Percentiles rank a stretch among this genome's conserved stretches.
These are phyloP conservation scores for Ustilago vetiveriae DNA, from an alignment of 1,284 basidiomycete species.

Conservation along the genomic window DNA sequence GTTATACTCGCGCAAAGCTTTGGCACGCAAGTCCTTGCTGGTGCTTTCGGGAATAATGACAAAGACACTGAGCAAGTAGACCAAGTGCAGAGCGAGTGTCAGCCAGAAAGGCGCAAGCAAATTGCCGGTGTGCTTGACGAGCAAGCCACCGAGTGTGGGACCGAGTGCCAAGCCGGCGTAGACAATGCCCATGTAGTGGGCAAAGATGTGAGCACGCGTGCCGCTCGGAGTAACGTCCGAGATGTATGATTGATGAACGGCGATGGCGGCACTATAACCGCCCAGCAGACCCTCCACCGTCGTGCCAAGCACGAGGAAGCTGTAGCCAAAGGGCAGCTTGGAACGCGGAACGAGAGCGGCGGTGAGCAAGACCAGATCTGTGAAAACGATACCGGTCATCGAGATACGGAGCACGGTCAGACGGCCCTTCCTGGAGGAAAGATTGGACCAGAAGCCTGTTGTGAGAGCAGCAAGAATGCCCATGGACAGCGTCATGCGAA, in stretches of 20 bases:
- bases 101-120: slow-evolving; percentile 56
- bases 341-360: slow-evolving; percentile 40
- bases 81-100: slow-evolving; percentile 45
- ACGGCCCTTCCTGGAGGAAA: slow-evolving; percentile 80
- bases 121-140: slow-evolving; percentile 55
- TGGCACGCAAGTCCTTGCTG: slow-evolving; percentile 33
- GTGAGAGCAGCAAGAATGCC: slow-evolving; percentile 84
- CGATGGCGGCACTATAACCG: slow-evolving; percentile 82
- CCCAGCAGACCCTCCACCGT: slow-evolving; percentile 84
- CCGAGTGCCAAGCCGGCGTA: slow-evolving; percentile 61
- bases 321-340: slow-evolving; percentile 71
- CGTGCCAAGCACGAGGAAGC: slow-evolving; percentile 82
- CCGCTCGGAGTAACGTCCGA: slow-evolving; percentile 61
- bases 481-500: slow-evolving; percentile 76
- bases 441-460: slow-evolving; percentile 86
- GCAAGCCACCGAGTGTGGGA: slow-evolving; percentile 60
- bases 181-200: slow-evolving; percentile 55
- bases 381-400: slow-evolving; percentile 78
- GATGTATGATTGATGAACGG: slow-evolving; percentile 82
- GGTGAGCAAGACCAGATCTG: slow-evolving; percentile 71
- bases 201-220: slow-evolving; percentile 59
- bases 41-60: slow-evolving; percentile 62
- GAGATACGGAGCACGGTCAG: slow-evolving; percentile 78
- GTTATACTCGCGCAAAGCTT: slow-evolving; percentile 43
- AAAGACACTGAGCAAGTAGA: slow-evolving; percentile 48